Evolutionary conservation across 768 basidiomycete species (phyloP).

Genomic region (Pleurotus citrinopileatus): DNA sequence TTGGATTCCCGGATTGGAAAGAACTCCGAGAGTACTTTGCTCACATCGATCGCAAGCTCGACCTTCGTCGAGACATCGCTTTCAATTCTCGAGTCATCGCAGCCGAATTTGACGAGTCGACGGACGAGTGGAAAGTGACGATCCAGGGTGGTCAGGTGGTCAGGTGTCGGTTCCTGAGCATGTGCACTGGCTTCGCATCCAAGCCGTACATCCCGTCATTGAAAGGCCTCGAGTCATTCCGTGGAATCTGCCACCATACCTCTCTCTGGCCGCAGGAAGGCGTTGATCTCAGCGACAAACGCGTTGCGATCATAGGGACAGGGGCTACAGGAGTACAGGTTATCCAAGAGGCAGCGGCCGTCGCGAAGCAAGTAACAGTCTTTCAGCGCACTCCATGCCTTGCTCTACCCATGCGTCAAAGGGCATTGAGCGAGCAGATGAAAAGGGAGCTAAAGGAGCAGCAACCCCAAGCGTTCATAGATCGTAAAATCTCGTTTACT

Average conservation of each 20-base stretch:
- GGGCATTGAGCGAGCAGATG: constrained; percentile 50
- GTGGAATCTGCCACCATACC: constrained; percentile 22
- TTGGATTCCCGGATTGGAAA: neutral
- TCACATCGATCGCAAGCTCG: constrained; percentile 21
- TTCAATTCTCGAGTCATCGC: constrained; percentile 21
- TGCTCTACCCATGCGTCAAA: constrained; percentile 48
- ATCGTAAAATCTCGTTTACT: constrained; percentile 18
- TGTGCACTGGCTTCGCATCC: constrained; percentile 23
- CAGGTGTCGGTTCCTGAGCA: constrained; percentile 18
- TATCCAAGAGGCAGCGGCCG: constrained; percentile 19
- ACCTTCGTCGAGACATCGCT: constrained; percentile 20
- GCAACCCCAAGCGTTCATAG: constrained; percentile 17
- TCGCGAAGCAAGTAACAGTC: constrained; percentile 20
- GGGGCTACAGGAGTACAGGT: constrained; percentile 25
- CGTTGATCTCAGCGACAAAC: constrained; percentile 20
- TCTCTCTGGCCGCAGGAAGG: constrained; percentile 21
- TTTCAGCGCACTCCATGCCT: constrained; percentile 40
- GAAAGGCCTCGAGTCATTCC: constrained; percentile 21
- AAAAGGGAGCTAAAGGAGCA: constrained; percentile 17
- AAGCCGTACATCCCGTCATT: constrained; percentile 20
- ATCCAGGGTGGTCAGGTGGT: constrained; percentile 16
- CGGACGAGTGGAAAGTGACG: constrained; percentile 21
- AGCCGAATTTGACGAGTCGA: constrained; percentile 19
- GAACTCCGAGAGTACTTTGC: constrained; percentile 20
- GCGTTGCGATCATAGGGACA: constrained; percentile 24